These are phyloP conservation scores for Taphrina pruni DNA, from an alignment of 1,139 yeast genomes.

Conservation along the genomic window DNA sequence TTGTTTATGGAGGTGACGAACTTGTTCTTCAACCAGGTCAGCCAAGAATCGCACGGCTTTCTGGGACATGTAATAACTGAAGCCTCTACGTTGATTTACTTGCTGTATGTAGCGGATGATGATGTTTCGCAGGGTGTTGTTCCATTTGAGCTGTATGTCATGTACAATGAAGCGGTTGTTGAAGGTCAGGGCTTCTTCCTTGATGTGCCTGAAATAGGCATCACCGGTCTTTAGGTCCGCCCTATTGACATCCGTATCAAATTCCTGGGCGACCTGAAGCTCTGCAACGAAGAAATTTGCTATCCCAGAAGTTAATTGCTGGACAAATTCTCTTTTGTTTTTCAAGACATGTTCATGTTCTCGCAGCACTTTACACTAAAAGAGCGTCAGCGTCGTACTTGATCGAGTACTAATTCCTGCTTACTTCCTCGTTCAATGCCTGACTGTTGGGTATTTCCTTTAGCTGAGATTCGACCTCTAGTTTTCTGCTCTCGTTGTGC, in stretches of 20 bases:
- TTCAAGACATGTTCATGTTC: constrained; percentile 11
- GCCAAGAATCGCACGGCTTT: constrained; percentile 74
- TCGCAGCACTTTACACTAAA: not conserved
- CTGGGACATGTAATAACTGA: constrained; percentile 68
- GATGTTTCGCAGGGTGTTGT: constrained; percentile 67
- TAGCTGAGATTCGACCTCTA: constrained; percentile 2
- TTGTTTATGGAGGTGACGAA: constrained; percentile 36
- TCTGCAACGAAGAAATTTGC: constrained; percentile 8
- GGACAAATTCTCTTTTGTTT: constrained; percentile 3
- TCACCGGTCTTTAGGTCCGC: not conserved
- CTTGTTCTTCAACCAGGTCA: constrained; percentile 54
- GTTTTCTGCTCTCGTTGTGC: constrained; percentile 1
- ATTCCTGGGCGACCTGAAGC: not conserved
- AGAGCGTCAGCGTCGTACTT: not conserved
- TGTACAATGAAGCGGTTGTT: constrained; percentile 82
- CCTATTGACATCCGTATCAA: not conserved
- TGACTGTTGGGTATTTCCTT: constrained; percentile 15
- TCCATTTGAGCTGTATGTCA: constrained; percentile 80
- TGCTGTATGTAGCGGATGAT: constrained; percentile 68
- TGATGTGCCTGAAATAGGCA: constrained; percentile 13
- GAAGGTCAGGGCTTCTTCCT: constrained; percentile 51
- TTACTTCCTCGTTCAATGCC: constrained; percentile 20
- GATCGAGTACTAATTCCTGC: not conserved
- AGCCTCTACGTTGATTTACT: constrained; percentile 62
- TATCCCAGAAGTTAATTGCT: not conserved